These are phyloP conservation scores for Orbilia ellipsospora DNA, from an alignment of 2,329 filamentous ascomycete species.

Conservation along the genomic window DNA sequence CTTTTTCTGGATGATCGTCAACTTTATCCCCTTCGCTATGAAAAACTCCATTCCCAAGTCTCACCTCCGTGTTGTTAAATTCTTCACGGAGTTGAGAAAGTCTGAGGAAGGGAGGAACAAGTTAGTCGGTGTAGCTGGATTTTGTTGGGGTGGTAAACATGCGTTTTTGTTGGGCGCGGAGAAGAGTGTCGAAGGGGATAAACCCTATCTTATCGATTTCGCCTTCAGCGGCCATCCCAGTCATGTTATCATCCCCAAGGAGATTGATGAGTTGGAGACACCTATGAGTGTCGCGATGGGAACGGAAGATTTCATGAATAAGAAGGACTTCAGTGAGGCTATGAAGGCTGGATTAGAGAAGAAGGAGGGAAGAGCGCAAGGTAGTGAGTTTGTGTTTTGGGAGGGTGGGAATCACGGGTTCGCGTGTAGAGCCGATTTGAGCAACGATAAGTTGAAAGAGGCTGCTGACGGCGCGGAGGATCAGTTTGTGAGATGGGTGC, in stretches of 20 bases:
- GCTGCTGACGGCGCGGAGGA: slow-evolving; percentile 31
- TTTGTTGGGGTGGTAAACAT: slow-evolving; percentile 50
- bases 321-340: slow-evolving; percentile 8
- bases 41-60: slow-evolving; percentile 11
- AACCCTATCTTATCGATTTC: slow-evolving; percentile 35
- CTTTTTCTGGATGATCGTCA: slow-evolving; percentile 16
- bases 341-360: slow-evolving; percentile 24
- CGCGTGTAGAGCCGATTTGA: slow-evolving; percentile 40
- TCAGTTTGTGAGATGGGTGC: slow-evolving; percentile 40
- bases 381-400: slow-evolving; percentile 43
- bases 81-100: slow-evolving; percentile 30
- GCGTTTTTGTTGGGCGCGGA: slow-evolving; percentile 28
- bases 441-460: slow-evolving; percentile 34
- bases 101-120: slow-evolving; percentile 16
- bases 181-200: slow-evolving; percentile 17
- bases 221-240: slow-evolving; percentile 40
- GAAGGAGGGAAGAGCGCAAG: slow-evolving; percentile 23
- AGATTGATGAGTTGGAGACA: slow-evolving; percentile 10
- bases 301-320: slow-evolving; percentile 41
- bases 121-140: slow-evolving; percentile 33
- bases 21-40: slow-evolving; percentile 11
- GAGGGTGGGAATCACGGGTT: slow-evolving; percentile 49
- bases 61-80: slow-evolving; percentile 12
- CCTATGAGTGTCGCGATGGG: slow-evolving; percentile 47
- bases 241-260: slow-evolving; percentile 16